A percentile compares a stretch with the other conserved stretches of the same genome.
Evolutionary conservation across 2,329 filamentous ascomycete genomes (phyloP).

Genomic region (Hysterium pulicare): DNA sequence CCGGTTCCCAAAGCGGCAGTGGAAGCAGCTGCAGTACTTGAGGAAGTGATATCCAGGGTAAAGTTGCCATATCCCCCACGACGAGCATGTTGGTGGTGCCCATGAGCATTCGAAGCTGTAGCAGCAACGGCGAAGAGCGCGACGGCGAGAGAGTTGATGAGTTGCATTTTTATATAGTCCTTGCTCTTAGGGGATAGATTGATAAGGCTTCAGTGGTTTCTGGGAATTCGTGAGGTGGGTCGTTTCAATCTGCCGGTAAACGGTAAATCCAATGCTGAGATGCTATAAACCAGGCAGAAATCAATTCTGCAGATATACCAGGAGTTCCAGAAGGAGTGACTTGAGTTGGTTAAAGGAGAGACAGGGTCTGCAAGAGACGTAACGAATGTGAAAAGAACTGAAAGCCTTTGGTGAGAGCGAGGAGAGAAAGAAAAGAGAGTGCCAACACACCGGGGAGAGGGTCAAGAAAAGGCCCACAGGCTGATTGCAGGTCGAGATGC

Average conservation of each 20-base stretch:
- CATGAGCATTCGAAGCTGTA: slow-evolving; percentile 3
- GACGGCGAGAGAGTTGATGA: slow-evolving; percentile 6
- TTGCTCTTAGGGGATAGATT: slow-evolving; percentile 1
- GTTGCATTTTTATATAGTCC: neutral
- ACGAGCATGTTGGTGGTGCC: slow-evolving; percentile 1
- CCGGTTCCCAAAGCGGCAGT: slow-evolving; percentile 48
- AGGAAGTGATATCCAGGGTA: slow-evolving; percentile 34
- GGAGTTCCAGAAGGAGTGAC: slow-evolving; percentile 9
- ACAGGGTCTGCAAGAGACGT: slow-evolving; percentile 7
- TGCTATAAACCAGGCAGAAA: slow-evolving; percentile 3
- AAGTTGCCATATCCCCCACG: neutral
- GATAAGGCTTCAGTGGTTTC: slow-evolving; percentile 2
- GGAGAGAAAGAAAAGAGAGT: slow-evolving; percentile 4
- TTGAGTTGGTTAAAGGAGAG: slow-evolving; percentile 7
- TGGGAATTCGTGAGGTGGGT: slow-evolving; percentile 3
- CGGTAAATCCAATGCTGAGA: neutral
- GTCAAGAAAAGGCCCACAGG: neutral
- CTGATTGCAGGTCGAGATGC: neutral
- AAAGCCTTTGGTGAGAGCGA: slow-evolving; percentile 2
- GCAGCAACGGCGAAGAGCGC: slow-evolving; percentile 8
- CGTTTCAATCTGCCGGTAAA: neutral
- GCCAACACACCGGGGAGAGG: slow-evolving; percentile 2
- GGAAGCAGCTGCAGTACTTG: slow-evolving; percentile 52
- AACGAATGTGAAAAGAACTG: slow-evolving; percentile 5
- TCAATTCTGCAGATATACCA: slow-evolving; percentile 7